Evolutionary conservation across 2,329 filamentous ascomycete genomes (phyloP).

Genomic region (Penicillium decumbens): DNA sequence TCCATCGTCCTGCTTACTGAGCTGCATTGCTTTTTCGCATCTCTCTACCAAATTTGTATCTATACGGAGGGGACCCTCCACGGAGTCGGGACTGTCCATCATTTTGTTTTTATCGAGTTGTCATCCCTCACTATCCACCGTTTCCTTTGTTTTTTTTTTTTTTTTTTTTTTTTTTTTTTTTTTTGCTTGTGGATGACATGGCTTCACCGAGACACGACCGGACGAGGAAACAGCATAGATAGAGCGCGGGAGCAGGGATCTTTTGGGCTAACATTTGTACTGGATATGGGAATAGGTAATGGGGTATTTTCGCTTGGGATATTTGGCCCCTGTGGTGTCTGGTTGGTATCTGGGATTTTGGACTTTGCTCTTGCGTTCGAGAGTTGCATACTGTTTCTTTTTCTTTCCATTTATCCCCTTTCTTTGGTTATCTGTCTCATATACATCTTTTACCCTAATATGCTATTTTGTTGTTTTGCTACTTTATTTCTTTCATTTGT

Average conservation of each 20-base stretch:
- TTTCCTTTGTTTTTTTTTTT: conserved; percentile 19
- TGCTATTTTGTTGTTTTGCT: conserved; percentile 7
- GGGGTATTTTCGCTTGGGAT: conserved; percentile 16
- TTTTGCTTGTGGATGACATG: conserved; percentile 21
- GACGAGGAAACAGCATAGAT: conserved; percentile 26
- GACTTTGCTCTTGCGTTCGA: conserved; percentile 10
- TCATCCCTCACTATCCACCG: conserved; percentile 9
- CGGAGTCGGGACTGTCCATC: conserved; percentile 8
- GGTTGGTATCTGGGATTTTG: conserved; percentile 18
- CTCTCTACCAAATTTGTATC: conserved; percentile 13
- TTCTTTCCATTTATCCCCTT: conserved; percentile 19
- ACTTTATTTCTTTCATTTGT: too few species aligned
- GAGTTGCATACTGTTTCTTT: conserved; percentile 15
- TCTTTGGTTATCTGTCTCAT: conserved; percentile 13
- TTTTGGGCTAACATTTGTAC: conserved; percentile 19
- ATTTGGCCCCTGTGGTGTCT: conserved; percentile 20
- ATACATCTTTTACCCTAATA: conserved; percentile 4
- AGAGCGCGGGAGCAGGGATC: conserved; percentile 18
- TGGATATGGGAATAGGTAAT: conserved; percentile 18
- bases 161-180: conserved; percentile 20
- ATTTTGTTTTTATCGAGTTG: conserved; percentile 12
- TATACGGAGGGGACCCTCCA: conserved; percentile 6
- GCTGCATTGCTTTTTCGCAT: conserved; percentile 13
- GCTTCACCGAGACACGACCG: conserved; percentile 27
- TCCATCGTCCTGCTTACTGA: conserved; percentile 10